Base-by-base conservation (phyloP, 2,329 filamentous ascomycete genomes). In the Furcasterigmium sp. region DNA sequence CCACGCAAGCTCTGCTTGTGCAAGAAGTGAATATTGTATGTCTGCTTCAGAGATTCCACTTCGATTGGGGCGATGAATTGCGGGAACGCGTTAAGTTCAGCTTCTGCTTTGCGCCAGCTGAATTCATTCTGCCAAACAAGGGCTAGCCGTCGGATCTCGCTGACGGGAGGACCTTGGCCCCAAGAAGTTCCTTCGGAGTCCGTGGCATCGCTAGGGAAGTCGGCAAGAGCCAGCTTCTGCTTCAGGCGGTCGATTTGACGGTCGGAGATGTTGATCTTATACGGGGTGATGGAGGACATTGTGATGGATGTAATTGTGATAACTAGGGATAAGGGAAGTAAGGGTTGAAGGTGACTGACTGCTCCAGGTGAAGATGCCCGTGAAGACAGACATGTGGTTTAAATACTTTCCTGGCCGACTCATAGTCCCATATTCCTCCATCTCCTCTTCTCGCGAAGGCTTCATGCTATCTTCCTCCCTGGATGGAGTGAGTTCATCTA, bases 31-130 rank as follows among this genome's bases (percentile, higher is more conserved):
- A 85, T 56, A 1, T 70, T 65, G n/a, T 17, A 17, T 9, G 15
- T 9, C 7, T 26, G 23, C 0, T 69, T 79, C 47, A 83, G 85
- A 0, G 73, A 76, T 5, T 80, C 69, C 0, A 84, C 69, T 0
- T 61, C 46, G 6, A 86, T 61, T 1, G 59, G 58, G 0, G 73
- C 73, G 2, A 62, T 70, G 57, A 72, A 84, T 19, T 85, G 80
- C 0, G 78, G 74, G 9, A 84, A 58, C 11, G 20, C 21, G 53
- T 86, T 86, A 7, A 86, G 53, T 41, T 70, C 67, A 4, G 67
- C 62, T 57, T 87, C 82, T 14, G 73, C 67, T 19, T 67, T 65
- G 8, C 78, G 70, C 82, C 82, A 87, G 53, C 84, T 71, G 57
- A 77, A 85, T n/a, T 72, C 70, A 9, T 63, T 51, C 21, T 50